Evolutionary conservation across 345 rosid genomes (phyloP), one percentile per base, ranked within the genome.

Genomic region (Eucalyptus viminalis): DNA sequence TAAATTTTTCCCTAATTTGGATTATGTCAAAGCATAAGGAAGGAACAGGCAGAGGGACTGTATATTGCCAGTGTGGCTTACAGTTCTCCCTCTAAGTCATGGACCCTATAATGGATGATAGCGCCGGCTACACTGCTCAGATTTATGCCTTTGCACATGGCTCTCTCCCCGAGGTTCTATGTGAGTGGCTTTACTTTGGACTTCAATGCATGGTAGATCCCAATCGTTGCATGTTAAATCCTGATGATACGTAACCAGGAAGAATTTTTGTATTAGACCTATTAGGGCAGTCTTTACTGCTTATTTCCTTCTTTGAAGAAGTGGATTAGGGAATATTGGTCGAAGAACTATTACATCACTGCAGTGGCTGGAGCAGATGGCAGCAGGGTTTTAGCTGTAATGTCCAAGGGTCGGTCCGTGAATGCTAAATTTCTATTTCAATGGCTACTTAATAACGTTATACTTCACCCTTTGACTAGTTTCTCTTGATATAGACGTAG

Each of bases 281-380:
- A 31, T 34, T 34, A 34, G 80, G 80, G 5, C 65, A 86, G 19
- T 50, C 62, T 34, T 31, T 22, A 49, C 12, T 83, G 58, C 76
- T 56, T 45, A 81, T 86, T 47, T 88, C 56, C 40, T 21, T 49
- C 53, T 80, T n/a, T 89, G 83, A 88, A 95, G 97, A 98, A 97
- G 88, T 97, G 99, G 98, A 96, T 96, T 88, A 93, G 96, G 98
- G 97, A 97, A 86, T 97, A 95, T 76, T 97, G 98, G 99, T 97
- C 96, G 89, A 97, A 95, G 91, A 96, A 95, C 92, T 95, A 92
- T 90, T 96, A 96, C 91, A 95, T 97, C 91, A 97, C 97, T 92
- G 95, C 97, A 89, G 93, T 96, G 56, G 99, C 98, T 53, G 99
- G 99, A 91, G 95, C 98, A 65, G 93, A 91, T 90, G 94, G 93